Conservation (phyloP, 257 asterid genomes). For the Solanum piurae region DNA sequence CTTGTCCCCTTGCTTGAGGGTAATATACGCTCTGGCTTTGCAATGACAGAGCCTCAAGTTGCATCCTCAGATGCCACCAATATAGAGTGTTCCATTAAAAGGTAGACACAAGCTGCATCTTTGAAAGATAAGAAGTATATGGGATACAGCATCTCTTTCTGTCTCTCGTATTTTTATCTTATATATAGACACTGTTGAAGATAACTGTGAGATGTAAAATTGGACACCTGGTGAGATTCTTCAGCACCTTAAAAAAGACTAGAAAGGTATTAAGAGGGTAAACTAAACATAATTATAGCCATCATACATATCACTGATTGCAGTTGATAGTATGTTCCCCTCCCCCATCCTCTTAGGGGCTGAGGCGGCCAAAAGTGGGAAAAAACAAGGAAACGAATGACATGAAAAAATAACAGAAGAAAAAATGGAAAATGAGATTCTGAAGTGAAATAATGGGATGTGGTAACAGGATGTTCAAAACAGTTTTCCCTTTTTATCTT, state of each 20-base stretch:
- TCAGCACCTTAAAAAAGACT: background rate
- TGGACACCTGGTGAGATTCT: background rate
- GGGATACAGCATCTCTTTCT: background rate
- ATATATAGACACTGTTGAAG: background rate
- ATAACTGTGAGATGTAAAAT: background rate
- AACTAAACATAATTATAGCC: background rate
- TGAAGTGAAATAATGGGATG: background rate
- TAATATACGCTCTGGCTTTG: constrained; percentile 82
- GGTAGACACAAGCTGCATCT: constrained; percentile 26
- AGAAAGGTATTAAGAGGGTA: background rate
- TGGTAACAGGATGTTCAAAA: background rate
- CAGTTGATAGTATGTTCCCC: background rate
- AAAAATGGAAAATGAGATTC: background rate
- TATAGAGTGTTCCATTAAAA: constrained; percentile 85
- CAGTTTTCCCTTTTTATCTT: background rate
- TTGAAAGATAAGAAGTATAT: background rate
- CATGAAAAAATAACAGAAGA: background rate
- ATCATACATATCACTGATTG: background rate
- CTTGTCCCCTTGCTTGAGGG: constrained; percentile 92
- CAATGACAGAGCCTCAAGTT: constrained; percentile 98
- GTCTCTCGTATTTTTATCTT: background rate
- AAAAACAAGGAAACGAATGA: background rate
- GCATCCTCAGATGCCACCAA: constrained; percentile 98
- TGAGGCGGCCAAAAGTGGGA: background rate
- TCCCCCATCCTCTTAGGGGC: background rate